These are phyloP conservation scores for Pleurotus djamor DNA, from an alignment of 768 basidiomycete genomes.

Conservation along the genomic window DNA sequence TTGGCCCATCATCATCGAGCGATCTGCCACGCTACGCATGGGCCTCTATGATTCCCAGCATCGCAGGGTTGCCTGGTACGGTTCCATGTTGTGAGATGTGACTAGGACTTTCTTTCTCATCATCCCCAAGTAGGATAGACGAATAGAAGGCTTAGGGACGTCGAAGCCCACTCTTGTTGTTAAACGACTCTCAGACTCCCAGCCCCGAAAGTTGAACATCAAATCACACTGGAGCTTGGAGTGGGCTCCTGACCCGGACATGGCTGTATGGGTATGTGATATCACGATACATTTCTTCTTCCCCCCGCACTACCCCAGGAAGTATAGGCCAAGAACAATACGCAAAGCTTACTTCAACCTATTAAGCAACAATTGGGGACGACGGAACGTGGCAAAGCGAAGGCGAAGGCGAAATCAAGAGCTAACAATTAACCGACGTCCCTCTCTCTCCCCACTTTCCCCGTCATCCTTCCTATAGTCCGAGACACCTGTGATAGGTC, in stretches of 20 bases:
- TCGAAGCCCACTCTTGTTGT: too few species aligned
- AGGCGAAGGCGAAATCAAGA: neutral
- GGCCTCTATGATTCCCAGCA: too few species aligned
- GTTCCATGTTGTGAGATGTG: too few species aligned
- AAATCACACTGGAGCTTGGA: neutral
- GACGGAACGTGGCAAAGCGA: neutral
- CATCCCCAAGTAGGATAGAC: too few species aligned
- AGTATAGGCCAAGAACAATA: neutral
- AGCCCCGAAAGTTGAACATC: too few species aligned
- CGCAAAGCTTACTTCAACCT: neutral
- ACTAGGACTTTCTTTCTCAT: too few species aligned
- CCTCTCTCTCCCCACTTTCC: neutral
- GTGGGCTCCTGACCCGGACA: neutral
- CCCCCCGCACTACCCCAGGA: neutral
- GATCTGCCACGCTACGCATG: too few species aligned
- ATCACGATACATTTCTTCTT: neutral
- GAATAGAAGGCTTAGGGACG: too few species aligned
- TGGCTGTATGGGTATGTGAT: neutral
- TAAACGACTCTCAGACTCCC: too few species aligned
- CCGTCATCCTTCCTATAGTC: neutral
- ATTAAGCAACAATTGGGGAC: neutral
- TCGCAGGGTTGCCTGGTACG: too few species aligned
- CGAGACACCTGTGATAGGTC: neutral
- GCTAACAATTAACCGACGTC: neutral
- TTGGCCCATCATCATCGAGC: too few species aligned